Evolutionary conservation across 306 rosid genomes (phyloP), one percentile per base, ranked within the genome.

Genomic region (Parietaria judaica): DNA sequence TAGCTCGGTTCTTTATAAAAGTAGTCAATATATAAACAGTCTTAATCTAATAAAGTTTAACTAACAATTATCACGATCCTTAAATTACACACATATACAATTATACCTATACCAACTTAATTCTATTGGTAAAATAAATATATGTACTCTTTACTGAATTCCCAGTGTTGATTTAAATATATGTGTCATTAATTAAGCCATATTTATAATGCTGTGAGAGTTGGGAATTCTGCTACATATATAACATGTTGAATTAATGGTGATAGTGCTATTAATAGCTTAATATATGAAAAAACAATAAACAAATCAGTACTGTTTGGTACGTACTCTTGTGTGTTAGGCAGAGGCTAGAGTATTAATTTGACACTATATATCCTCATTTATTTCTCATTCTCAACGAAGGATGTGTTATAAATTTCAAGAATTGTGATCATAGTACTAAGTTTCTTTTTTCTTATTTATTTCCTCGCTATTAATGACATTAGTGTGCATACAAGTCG

Each of bases 291-390:
- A 11, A 58, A 53, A 4, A 58, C 14, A 7, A 57, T 6, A 36
- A 38, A 58, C 15, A 44, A 58, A 36, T 36, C 8, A 8, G 7
- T 57, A 5, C 45, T 56, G 15, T 13, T 36, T 36, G 45, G 61
- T 55, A 41, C 45, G 45, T 41, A 55, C 60, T 56, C 60, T 7
- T 56, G 36, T 56, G 15, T 56, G 60, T 11, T 36, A 57, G 61
- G 17, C 61, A 57, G 46, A 57, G 15, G 12, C 61, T 57, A 11
- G 4, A 35, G 39, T 9, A 57, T 57, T 57, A 36, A 57, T 38
- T 36, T 36, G 62, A 58, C 5, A 11, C 34, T 12, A 55, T n/a
- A n/a, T n/a, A n/a, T 58, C 62, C 31, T 58, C 49, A 58, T 58
- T 58, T 58, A 58, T 58, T 58, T 36, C 62, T 36, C 39, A 0